Evolutionary conservation across 495 filamentous ascomycete species (phyloP).

Genomic region (Achaetomiella virescens): DNA sequence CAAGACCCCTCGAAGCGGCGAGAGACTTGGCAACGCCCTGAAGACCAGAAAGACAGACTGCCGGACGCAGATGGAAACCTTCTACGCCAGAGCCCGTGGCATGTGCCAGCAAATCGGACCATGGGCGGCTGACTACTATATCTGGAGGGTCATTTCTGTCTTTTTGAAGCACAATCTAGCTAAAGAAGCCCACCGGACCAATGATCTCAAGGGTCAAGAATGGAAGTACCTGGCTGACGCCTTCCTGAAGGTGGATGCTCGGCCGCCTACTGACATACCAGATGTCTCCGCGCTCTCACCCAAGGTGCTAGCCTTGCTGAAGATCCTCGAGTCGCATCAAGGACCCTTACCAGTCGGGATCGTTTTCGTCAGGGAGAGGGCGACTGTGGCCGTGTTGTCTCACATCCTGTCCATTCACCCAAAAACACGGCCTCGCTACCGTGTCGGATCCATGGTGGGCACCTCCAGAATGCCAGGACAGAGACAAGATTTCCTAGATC

Average conservation of each 20-base stretch:
- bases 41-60: constrained; percentile 54
- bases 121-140: constrained; percentile 69
- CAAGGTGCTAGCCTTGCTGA: constrained; percentile 52
- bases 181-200: constrained; percentile 22
- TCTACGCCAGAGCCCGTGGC: constrained; percentile 44
- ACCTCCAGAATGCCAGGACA: constrained; percentile 46
- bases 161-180: constrained; percentile 29
- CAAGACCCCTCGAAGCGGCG: constrained; percentile 28
- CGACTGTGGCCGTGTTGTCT: constrained; percentile 60
- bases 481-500: constrained; percentile 53
- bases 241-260: constrained; percentile 41
- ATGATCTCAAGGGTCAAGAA: constrained; percentile 46
- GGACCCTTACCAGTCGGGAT: constrained; percentile 55
- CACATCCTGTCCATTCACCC: constrained; percentile 60
- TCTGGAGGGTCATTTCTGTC: constrained; percentile 49
- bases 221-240: constrained; percentile 53
- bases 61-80: constrained; percentile 53
- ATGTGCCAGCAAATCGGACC: constrained; percentile 63
- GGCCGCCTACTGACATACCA: constrained; percentile 20
- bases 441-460: constrained; percentile 66
- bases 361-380: constrained; percentile 71
- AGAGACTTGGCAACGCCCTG: constrained; percentile 43
- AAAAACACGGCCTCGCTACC: constrained; percentile 49
- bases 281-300: constrained; percentile 33
- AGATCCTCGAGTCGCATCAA: constrained; percentile 39